These are phyloP conservation scores for Dissophora globulifera DNA, from an alignment of 192 early-diverging fungal species.

Conservation along the genomic window DNA sequence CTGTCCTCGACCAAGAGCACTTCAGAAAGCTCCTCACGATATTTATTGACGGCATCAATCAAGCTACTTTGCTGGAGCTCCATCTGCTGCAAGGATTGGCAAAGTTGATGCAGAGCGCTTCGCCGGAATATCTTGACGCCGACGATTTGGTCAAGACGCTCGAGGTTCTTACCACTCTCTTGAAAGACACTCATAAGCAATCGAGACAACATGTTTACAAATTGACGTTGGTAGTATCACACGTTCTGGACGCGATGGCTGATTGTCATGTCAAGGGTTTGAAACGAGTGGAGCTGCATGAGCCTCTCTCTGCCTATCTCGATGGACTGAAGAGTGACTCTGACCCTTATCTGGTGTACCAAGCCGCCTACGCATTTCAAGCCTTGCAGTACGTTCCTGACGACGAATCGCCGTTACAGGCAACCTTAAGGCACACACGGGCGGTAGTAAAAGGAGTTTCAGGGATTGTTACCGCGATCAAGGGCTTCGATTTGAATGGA, in stretches of 20 bases:
- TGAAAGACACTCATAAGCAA: neutral
- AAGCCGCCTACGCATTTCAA: neutral
- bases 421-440: neutral
- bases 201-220: neutral
- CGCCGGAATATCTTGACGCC: neutral
- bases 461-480: neutral
- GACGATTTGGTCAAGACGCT: conserved; percentile 21
- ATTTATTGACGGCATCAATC: neutral
- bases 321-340: neutral
- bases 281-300: neutral
- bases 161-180: neutral
- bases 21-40: neutral
- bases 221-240: neutral
- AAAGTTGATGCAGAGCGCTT: neutral
- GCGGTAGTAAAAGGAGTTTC: neutral
- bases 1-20: neutral
- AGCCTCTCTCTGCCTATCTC: neutral
- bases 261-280: neutral
- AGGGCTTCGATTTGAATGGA: neutral
- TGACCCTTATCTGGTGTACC: neutral
- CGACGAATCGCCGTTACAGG: neutral
- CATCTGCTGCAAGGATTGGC: neutral
- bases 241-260: neutral
- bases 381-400: conserved; percentile 2
- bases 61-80: neutral